Base-by-base conservation (phyloP, 306 rosid genomes). In the Quercus dentata region DNA sequence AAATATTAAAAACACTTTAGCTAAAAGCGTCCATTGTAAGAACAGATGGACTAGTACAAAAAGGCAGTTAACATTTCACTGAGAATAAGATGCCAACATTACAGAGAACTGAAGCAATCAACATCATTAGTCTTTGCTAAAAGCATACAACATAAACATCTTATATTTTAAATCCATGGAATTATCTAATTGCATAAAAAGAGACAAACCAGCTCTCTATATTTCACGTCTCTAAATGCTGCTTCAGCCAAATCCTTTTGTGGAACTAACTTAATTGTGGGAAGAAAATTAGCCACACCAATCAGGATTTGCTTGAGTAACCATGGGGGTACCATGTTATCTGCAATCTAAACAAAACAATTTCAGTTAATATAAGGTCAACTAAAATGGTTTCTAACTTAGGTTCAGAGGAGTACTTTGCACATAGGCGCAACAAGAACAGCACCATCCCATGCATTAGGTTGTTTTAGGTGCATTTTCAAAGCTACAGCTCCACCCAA, bases 371-470 rank as follows among this genome's bases (percentile, higher is more conserved):
- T 74, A 8, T 56, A 55, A 83, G 79, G 79, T 59, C 61, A 28
- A 57, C 73, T 56, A 62, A 76, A 51, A 63, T 57, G 41, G 14
- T 52, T 76, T 57, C 55, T n/a, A 68, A 65, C 19, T 10, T 4
- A 44, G 85, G 73, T 84, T 76, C 71, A 76, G 77, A 73, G 71
- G 74, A 62, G 31, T 94, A 94, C 98, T 81, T 93, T 95, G 88
- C 99, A 95, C 99, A 95, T 95, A 4, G 99, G 99, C 65, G 98
- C 99, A 61, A 85, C 94, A 79, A 95, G 97, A 85, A 95, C 18
- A 38, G 99, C 99, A 18, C 99, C 99, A 73, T 77, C 86, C 99
- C 99, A 93, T 17, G 80, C 89, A 62, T 68, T 86, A 54, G 97
- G 96, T 74, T 92, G 96, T 81, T 95, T 95, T 62, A 90, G 81